These are phyloP conservation scores for Trypanosoma theileri DNA, from an alignment of 208 protist species.

Conservation along the genomic window DNA sequence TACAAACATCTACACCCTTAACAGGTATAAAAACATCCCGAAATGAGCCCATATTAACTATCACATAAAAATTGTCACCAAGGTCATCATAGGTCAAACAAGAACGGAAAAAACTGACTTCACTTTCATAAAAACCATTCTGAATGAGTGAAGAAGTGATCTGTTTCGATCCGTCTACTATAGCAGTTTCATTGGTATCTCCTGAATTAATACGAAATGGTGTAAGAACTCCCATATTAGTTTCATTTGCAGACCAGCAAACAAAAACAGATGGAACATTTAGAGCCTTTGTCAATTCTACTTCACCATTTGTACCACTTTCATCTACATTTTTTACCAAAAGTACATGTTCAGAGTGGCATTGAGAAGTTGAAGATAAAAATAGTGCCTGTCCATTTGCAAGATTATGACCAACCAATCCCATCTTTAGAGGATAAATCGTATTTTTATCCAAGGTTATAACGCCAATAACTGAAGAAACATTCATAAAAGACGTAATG, in stretches of 20 bases:
- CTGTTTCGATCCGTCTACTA: conserved; percentile 8
- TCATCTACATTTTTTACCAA: neutral
- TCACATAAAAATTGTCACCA: conserved; percentile 18
- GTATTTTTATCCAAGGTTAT: conserved; percentile 2
- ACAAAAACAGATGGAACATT: neutral
- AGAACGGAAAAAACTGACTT: conserved; percentile 13
- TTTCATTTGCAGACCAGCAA: neutral
- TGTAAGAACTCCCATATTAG: neutral
- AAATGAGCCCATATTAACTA: conserved; percentile 23
- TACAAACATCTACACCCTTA: conserved; percentile 12
- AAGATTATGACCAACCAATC: conserved; percentile 9
- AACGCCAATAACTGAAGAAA: neutral
- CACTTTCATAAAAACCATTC: conserved; percentile 13
- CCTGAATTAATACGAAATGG: neutral
- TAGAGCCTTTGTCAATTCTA: neutral
- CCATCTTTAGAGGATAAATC: conserved; percentile 8
- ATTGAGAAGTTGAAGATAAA: neutral
- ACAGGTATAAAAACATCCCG: conserved; percentile 21
- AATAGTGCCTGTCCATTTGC: conserved; percentile 1
- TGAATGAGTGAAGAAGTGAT: neutral
- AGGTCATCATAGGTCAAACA: conserved; percentile 9
- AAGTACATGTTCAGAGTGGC: neutral
- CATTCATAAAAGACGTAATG: conserved; percentile 8
- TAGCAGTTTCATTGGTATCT: neutral
- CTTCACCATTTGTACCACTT: conserved; percentile 5